phyloP scores from a whole-genome alignment of 108 stramenopile species.

The Nitzschia sp. region DNA sequence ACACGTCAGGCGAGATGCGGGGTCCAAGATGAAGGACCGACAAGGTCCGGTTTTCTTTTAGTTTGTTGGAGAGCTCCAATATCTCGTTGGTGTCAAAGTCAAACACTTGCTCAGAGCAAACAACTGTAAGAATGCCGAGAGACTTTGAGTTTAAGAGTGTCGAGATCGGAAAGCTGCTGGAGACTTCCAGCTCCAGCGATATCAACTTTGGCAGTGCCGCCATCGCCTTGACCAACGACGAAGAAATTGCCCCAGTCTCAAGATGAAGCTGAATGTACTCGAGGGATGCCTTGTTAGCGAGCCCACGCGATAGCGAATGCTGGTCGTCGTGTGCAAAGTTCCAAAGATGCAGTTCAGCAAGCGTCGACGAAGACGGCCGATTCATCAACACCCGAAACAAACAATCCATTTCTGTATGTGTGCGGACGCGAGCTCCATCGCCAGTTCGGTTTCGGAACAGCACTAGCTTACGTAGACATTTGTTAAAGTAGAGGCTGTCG shows the following conservation, averaged over 20 bases:
- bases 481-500: not conserved
- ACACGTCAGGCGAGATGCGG: not conserved
- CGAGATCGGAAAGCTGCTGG: not conserved
- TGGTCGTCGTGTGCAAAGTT: not conserved
- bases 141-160: not conserved
- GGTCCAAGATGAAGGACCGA: not conserved
- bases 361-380: not conserved
- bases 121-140: not conserved
- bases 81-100: constrained; percentile 1
- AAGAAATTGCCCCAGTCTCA: not conserved
- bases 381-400: not conserved
- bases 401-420: not conserved
- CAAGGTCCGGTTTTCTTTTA: not conserved
- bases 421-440: not conserved
- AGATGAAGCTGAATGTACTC: not conserved
- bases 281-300: not conserved
- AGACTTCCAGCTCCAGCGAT: not conserved
- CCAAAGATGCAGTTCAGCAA: not conserved
- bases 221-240: not conserved
- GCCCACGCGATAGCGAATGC: not conserved
- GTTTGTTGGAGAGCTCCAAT: not conserved
- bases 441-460: not conserved
- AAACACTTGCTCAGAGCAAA: not conserved
- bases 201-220: not conserved
- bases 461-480: not conserved